Evolutionary conservation across 1,139 yeast genomes (phyloP).

Genomic region (Zygosaccharomyces pseudobailii): DNA sequence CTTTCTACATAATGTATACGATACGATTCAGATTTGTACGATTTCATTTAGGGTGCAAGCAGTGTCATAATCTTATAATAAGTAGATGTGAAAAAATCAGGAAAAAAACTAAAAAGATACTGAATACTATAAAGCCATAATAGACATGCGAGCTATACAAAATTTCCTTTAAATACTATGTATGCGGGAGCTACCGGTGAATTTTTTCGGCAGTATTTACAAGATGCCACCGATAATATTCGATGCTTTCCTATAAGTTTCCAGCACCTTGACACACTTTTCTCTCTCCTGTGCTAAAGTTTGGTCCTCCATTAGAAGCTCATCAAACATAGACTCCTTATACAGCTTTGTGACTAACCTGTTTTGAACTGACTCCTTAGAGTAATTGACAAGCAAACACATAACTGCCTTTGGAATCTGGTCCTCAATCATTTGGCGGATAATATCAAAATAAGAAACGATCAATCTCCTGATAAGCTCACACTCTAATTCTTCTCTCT

Average conservation of each 20-base stretch:
- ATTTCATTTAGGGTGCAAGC: too few species aligned
- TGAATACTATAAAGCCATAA: not conserved
- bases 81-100: too few species aligned
- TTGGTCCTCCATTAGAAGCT: constrained; percentile 84
- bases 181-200: not conserved
- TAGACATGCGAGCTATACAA: not conserved
- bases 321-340: constrained; percentile 79
- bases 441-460: constrained; percentile 83
- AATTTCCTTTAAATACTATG: not conserved
- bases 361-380: constrained; percentile 85
- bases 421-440: constrained; percentile 92
- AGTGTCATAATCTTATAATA: too few species aligned
- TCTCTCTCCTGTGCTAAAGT: constrained; percentile 84
- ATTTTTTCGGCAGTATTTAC: constrained; percentile 31
- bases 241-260: constrained; percentile 87
- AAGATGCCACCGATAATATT: constrained; percentile 84
- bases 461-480: constrained; percentile 88
- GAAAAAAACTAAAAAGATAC: not conserved
- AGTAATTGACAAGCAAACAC: constrained; percentile 88
- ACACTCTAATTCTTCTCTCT: constrained; percentile 90
- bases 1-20: too few species aligned
- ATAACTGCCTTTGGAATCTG: constrained; percentile 97
- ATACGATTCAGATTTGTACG: too few species aligned
- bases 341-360: constrained; percentile 87
- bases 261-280: constrained; percentile 76